A percentile compares a stretch with the other conserved stretches of the same genome.
These are phyloP conservation scores for Prinsepia uniflora DNA, from an alignment of 306 rosid species.

Conservation along the genomic window DNA sequence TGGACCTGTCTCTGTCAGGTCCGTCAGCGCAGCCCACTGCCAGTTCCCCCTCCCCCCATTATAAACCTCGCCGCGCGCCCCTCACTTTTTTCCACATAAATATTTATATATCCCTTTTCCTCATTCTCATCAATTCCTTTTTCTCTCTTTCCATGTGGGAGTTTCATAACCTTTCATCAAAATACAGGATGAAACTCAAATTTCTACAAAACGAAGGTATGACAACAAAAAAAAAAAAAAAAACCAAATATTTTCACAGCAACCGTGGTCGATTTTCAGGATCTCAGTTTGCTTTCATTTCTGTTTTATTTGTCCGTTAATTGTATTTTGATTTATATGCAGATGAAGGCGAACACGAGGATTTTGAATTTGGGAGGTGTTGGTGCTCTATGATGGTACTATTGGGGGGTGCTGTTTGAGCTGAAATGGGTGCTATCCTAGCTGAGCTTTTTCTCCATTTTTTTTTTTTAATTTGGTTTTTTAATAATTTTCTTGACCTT, in stretches of 20 bases:
- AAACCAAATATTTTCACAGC: background rate
- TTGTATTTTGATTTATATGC: background rate
- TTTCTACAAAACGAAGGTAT: conserved; percentile 42
- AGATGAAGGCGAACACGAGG: background rate
- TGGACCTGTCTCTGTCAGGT: conserved; percentile 46
- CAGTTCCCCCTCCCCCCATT: conserved; percentile 23
- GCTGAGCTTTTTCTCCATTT: conserved; percentile 63
- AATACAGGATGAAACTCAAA: conserved; percentile 46
- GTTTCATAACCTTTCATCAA: conserved; percentile 22
- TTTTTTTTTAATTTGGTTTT: background rate
- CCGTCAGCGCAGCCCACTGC: conserved; percentile 59
- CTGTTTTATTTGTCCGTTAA: no score
- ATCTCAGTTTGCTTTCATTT: no score
- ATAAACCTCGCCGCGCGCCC: conserved; percentile 31
- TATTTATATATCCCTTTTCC: conserved; percentile 13
- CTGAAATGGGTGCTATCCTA: conserved; percentile 73
- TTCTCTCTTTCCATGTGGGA: conserved; percentile 23
- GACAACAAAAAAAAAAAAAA: background rate
- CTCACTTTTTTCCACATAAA: conserved; percentile 16
- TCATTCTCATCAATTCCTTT: background rate
- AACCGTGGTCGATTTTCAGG: no score
- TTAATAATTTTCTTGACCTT: conserved; percentile 92
- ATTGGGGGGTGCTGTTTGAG: conserved; percentile 5
- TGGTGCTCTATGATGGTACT: background rate
- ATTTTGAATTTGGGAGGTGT: background rate